phyloP scores from a whole-genome alignment of 257 asterid species.

The Knoxia roxburghii region DNA sequence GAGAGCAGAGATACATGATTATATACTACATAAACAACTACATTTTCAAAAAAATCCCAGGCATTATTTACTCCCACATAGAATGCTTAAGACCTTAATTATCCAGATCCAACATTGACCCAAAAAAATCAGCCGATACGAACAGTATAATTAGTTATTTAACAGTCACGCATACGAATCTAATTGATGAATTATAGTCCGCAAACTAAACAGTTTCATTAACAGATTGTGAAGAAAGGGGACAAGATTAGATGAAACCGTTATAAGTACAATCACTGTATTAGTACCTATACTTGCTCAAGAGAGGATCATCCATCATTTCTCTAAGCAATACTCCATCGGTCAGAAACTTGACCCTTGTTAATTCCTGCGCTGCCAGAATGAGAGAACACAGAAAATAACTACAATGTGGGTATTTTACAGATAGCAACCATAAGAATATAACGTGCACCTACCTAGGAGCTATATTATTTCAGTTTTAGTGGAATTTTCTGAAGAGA shows the following conservation, averaged over 20 bases:
- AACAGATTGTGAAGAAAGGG: not conserved
- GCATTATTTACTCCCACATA: not conserved
- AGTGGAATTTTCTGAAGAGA: not conserved
- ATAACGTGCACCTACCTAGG: not conserved
- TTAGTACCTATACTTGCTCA: slow-evolving; percentile 85
- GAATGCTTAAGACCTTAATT: not conserved
- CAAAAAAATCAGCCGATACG: not conserved
- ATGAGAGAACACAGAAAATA: slow-evolving; percentile 13
- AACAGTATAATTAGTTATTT: not conserved
- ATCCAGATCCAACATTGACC: not conserved
- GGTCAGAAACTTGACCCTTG: slow-evolving; percentile 81
- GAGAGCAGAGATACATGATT: not conserved
- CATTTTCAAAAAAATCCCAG: not conserved
- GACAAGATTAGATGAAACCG: not conserved
- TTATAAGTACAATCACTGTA: not conserved
- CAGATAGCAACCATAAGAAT: not conserved
- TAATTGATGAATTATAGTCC: not conserved
- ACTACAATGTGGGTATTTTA: not conserved
- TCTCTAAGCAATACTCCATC: slow-evolving; percentile 96
- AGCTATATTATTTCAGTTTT: not conserved
- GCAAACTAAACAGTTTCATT: not conserved
- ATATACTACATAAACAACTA: not conserved
- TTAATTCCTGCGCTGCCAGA: slow-evolving; percentile 56
- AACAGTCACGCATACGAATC: not conserved
- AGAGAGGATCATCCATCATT: slow-evolving; percentile 98